Conservation (phyloP, 2,329 filamentous ascomycete species). For the Biscogniauxia marginata region DNA sequence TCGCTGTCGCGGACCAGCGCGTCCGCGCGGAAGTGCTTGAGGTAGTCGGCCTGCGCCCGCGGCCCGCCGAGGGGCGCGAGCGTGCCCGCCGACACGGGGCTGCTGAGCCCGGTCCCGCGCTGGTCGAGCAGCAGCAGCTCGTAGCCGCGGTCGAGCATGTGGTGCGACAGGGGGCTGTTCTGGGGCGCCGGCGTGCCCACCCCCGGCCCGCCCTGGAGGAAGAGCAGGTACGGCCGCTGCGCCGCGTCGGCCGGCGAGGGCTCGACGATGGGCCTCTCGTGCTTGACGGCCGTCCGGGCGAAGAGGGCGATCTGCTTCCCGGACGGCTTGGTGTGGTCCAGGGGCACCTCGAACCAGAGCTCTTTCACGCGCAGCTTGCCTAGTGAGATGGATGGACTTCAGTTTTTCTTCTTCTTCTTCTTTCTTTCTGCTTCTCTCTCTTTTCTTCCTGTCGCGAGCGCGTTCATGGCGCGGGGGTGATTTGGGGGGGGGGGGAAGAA, state of each 20-base stretch:
- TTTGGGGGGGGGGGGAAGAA: not conserved
- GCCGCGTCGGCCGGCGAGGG: conserved; percentile 36
- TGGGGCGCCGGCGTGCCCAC: conserved; percentile 75
- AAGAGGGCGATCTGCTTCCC: conserved; percentile 70
- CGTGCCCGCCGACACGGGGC: conserved; percentile 72
- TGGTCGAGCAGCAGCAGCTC: conserved; percentile 88
- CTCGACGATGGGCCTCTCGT: conserved; percentile 59
- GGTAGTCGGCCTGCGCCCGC: conserved; percentile 71
- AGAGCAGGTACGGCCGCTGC: conserved; percentile 62
- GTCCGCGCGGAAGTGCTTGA: conserved; percentile 84
- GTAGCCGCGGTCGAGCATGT: conserved; percentile 76
- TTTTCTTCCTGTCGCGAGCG: no score
- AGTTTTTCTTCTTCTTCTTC: no score
- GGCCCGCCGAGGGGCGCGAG: conserved; percentile 64
- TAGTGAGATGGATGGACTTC: conserved; percentile 38
- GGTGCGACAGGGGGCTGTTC: conserved; percentile 66
- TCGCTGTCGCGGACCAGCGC: conserved; percentile 89
- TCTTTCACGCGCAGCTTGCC: conserved; percentile 76
- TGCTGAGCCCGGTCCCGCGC: conserved; percentile 82
- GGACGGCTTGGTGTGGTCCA: conserved; percentile 67
- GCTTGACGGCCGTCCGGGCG: conserved; percentile 68
- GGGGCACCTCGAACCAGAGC: conserved; percentile 82
- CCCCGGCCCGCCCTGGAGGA: conserved; percentile 84
- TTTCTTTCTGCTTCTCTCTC: no score
- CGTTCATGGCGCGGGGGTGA: no score